These are phyloP conservation scores for Arachnopeziza araneosa DNA, from an alignment of 2,329 filamentous ascomycete species.

Conservation along the genomic window DNA sequence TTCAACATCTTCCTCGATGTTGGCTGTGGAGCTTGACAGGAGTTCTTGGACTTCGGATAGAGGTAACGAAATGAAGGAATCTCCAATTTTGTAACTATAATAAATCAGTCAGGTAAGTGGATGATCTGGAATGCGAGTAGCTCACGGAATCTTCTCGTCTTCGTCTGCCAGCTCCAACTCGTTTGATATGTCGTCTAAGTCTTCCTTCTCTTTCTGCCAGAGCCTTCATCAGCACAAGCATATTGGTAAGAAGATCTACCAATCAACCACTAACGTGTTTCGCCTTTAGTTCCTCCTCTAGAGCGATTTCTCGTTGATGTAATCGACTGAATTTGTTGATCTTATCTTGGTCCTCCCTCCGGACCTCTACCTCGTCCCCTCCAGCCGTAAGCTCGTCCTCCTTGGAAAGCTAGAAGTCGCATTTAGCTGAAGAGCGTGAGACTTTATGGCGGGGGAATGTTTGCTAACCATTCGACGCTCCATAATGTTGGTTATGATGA, in stretches of 20 bases:
- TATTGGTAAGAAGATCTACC: not conserved
- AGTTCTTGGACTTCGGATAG: conserved; percentile 83
- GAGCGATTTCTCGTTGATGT: conserved; percentile 73
- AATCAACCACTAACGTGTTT: conserved; percentile 61
- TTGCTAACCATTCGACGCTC: conserved; percentile 23
- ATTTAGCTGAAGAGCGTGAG: not conserved
- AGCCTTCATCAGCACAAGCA: conserved; percentile 3
- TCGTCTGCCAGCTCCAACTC: conserved; percentile 95
- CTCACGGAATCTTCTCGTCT: conserved; percentile 83
- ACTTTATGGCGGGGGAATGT: not conserved
- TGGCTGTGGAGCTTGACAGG: conserved; percentile 63
- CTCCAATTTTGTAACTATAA: conserved; percentile 87
- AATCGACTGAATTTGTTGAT: conserved; percentile 97
- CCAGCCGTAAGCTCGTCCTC: conserved; percentile 76
- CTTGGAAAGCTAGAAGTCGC: conserved; percentile 61
- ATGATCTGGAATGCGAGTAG: not conserved
- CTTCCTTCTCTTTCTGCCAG: conserved; percentile 91
- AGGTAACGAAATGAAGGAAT: conserved; percentile 85
- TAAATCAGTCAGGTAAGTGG: conserved; percentile 5
- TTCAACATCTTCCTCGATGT: conserved; percentile 71
- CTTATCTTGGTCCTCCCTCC: conserved; percentile 95
- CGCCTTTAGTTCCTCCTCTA: conserved; percentile 74
- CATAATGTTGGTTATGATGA: conserved; percentile 4
- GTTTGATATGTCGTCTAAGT: conserved; percentile 84
- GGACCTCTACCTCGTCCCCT: conserved; percentile 83